Evolutionary conservation across 2,329 filamentous ascomycete species (phyloP).

Genomic region (Penicillium sp.): DNA sequence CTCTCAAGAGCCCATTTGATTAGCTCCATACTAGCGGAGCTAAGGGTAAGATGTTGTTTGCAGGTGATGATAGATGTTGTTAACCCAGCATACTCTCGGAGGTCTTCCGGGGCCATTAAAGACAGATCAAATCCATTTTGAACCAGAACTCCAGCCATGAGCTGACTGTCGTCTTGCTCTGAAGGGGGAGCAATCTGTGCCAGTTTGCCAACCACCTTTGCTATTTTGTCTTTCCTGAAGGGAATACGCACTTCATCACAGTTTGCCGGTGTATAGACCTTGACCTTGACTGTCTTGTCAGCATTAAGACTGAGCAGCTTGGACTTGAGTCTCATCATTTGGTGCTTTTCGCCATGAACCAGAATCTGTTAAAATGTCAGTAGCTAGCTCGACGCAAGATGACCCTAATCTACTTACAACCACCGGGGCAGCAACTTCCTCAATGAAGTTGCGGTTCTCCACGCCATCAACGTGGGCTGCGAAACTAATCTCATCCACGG

Average conservation of each 20-base stretch:
- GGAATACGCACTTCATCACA: constrained; percentile 94
- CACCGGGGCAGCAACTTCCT: constrained; percentile 86
- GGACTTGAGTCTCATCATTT: constrained; percentile 96
- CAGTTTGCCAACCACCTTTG: constrained; percentile 92
- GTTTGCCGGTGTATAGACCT: constrained; percentile 91
- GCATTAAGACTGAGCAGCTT: constrained; percentile 91
- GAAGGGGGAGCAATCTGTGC: constrained; percentile 74
- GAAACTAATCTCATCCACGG: constrained; percentile 91
- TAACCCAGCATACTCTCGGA: constrained; percentile 93
- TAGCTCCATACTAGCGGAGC: constrained; percentile 83
- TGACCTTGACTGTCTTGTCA: constrained; percentile 75
- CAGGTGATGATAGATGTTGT: constrained; percentile 94
- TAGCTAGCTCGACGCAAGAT: background rate
- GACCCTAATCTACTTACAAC: constrained; percentile 64
- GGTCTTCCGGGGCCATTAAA: constrained; percentile 93
- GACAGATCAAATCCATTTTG: constrained; percentile 98
- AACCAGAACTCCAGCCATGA: constrained; percentile 88
- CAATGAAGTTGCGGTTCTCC: constrained; percentile 95
- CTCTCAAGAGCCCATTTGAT: constrained; percentile 93
- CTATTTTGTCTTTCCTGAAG: constrained; percentile 92
- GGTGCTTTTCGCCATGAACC: constrained; percentile 94
- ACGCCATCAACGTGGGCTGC: constrained; percentile 95
- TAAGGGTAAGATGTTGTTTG: constrained; percentile 84
- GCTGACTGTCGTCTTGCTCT: constrained; percentile 48
- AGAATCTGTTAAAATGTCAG: constrained; percentile 64